These are phyloP conservation scores for Omphalotus guepiniiformis DNA, from an alignment of 768 basidiomycete genomes.

Conservation along the genomic window DNA sequence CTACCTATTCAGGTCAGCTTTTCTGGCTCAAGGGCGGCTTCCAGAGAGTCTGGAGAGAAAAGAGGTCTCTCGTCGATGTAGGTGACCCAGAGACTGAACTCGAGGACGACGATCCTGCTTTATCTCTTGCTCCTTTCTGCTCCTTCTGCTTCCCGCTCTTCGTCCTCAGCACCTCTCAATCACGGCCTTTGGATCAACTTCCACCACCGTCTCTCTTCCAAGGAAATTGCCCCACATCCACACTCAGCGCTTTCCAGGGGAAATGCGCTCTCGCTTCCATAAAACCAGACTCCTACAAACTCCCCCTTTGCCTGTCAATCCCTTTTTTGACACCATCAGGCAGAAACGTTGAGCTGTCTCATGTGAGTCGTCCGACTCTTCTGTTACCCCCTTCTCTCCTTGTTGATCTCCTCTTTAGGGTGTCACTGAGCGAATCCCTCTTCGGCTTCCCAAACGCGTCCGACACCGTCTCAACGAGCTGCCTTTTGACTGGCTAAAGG, in stretches of 20 bases:
- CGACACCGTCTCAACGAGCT: constrained; percentile 64
- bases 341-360: constrained; percentile 79
- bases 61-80: constrained; percentile 48
- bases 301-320: constrained; percentile 54
- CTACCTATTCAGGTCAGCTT: constrained; percentile 55
- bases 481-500: constrained; percentile 74
- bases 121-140: too few relatives aligned
- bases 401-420: constrained; percentile 30
- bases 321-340: constrained; percentile 93
- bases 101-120: constrained; percentile 38
- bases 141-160: constrained; percentile 13
- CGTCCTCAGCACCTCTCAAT: too few relatives aligned
- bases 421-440: constrained; percentile 78
- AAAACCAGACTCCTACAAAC: too few relatives aligned
- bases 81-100: constrained; percentile 44
- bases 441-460: constrained; percentile 48
- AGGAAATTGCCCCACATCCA: too few relatives aligned
- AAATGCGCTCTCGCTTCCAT: too few relatives aligned
- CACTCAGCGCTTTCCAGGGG: too few relatives aligned
- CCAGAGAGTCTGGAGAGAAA: constrained; percentile 57
- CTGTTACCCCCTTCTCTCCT: not conserved
- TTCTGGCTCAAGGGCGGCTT: constrained; percentile 84
- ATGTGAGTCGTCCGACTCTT: constrained; percentile 29
- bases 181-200: too few relatives aligned
- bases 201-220: too few relatives aligned